Conservation (phyloP, 805 yeast species). For the Hermanozyma aechmeae region DNA sequence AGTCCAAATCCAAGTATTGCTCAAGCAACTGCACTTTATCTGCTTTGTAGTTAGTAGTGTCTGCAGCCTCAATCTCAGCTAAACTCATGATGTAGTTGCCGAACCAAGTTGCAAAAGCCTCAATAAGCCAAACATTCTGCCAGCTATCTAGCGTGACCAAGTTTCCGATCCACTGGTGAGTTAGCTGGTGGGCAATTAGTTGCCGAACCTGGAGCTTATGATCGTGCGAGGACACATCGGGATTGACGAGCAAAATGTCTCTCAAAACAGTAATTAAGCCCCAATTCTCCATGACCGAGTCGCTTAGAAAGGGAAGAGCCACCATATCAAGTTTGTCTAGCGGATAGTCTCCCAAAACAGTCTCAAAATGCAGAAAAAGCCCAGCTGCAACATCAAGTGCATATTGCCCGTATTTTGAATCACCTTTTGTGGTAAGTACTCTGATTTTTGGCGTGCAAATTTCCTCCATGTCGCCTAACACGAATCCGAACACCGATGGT, state of each 20-base stretch:
- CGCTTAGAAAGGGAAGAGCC: conserved; percentile 61
- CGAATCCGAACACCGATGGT: conserved; percentile 59
- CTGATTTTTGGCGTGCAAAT: conserved; percentile 33
- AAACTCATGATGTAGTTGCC: conserved; percentile 38
- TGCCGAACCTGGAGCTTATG: conserved; percentile 35
- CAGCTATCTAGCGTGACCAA: conserved; percentile 58
- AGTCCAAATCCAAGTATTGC: conserved; percentile 26
- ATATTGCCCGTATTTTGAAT: conserved; percentile 35
- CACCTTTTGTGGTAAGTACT: conserved; percentile 48
- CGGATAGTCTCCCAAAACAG: conserved; percentile 44
- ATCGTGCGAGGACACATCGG: conserved; percentile 10
- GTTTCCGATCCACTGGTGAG: conserved; percentile 79
- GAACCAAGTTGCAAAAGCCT: conserved; percentile 68
- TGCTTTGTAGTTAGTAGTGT: conserved; percentile 6
- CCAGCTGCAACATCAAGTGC: conserved; percentile 40
- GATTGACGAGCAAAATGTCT: conserved; percentile 30
- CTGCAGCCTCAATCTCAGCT: conserved; percentile 5
- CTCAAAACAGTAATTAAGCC: conserved; percentile 55
- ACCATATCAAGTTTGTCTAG: conserved; percentile 57
- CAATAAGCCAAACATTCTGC: conserved; percentile 67
- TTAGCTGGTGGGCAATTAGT: conserved; percentile 60
- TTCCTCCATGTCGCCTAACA: conserved; percentile 57
- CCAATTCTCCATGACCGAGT: conserved; percentile 79
- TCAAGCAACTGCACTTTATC: conserved; percentile 14
- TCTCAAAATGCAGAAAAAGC: conserved; percentile 39